Base-by-base conservation (phyloP, 2,329 filamentous ascomycete genomes). In the Claviceps spartinae region DNA sequence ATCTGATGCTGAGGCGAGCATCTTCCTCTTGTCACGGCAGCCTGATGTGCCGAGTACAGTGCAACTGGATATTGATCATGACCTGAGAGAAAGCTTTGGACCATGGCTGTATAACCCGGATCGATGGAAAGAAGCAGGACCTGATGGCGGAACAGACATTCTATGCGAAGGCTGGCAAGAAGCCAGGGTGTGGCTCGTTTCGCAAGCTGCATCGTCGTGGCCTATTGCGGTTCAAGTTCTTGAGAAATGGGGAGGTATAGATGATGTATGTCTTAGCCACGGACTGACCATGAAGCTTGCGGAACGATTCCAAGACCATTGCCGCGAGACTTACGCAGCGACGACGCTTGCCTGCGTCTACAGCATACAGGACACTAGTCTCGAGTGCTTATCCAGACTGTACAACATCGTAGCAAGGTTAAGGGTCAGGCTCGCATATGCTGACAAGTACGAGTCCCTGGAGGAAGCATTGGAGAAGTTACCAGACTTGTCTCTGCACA, bases 211-310 rank as follows among this genome's bases (percentile, higher is more conserved):
- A 4, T 71, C 70, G 20, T 76, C 80, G 16, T 85, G 87, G 74
- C 69, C 65, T 26, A 69, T 81, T n/a, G 77, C 79, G n/a, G 72
- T 82, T 36, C 72, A 74, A 48, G 81, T 77, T 7, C 70, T 89
- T 37, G 76, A 82, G 54, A 77, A 85, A 56, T 91, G 86, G 86
- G 79, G 83, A 59, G 86, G 86, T 0, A 84, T 85, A 0, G 71
- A 71, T 6, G 86, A 90, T 60, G 74, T 84, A 47, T 83, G 89
- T 57, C 63, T 88, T 4, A 83, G 82, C 3, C 78, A 76, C 13
- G 78, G 75, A 57, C 74, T 75, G 7, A 71, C 70, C 2, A 65
- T 73, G 47, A 79, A 79, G 68, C 63, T 88, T 48, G 74, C 77
- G 47, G 81, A 86, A 47, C 71, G 78, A 3, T 72, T 79, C 46